phyloP scores from a whole-genome alignment of 2,329 filamentous ascomycete species.

The Clonostachys sp. region DNA sequence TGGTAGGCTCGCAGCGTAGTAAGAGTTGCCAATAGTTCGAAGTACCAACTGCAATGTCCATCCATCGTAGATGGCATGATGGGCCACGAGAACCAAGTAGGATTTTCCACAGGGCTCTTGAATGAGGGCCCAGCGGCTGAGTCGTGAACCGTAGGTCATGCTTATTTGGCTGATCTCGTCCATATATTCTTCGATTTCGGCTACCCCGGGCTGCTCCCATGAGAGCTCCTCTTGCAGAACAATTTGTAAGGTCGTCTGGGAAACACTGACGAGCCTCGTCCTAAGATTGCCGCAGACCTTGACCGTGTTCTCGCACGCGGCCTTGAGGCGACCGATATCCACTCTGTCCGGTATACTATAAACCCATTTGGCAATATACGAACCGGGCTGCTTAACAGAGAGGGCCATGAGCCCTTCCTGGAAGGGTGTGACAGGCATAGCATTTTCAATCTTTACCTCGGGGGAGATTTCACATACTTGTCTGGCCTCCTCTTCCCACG shows the following conservation, averaged over 20 bases:
- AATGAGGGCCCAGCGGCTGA: conserved; percentile 5
- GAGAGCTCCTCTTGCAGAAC: conserved; percentile 2
- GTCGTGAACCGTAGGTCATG: conserved; percentile 5
- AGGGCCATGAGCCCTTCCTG: conserved; percentile 45
- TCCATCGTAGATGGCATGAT: conserved; percentile 11
- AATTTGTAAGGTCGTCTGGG: conserved; percentile 1
- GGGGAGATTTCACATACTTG: no score
- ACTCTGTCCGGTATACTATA: conserved; percentile 8
- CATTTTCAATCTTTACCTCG: not conserved
- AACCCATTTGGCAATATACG: conserved; percentile 22
- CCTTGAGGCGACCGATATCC: conserved; percentile 12
- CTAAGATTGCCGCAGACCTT: conserved; percentile 3
- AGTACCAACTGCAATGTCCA: conserved; percentile 6
- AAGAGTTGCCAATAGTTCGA: not conserved
- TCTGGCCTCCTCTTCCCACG: not conserved
- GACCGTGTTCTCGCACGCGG: conserved; percentile 13
- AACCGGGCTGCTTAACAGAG: conserved; percentile 26
- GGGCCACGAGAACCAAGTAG: conserved; percentile 8
- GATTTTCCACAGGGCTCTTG: not conserved
- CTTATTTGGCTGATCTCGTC: not conserved
- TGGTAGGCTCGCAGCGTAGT: not conserved
- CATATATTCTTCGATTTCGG: not conserved
- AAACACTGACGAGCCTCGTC: conserved; percentile 3
- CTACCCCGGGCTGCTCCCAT: not conserved
- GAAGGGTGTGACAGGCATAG: conserved; percentile 21